Percentiles rank a stretch among this genome's conserved stretches.
phyloP scores from a whole-genome alignment of 2,329 filamentous ascomycete species.

The Sporothrix pseudoabietina region DNA sequence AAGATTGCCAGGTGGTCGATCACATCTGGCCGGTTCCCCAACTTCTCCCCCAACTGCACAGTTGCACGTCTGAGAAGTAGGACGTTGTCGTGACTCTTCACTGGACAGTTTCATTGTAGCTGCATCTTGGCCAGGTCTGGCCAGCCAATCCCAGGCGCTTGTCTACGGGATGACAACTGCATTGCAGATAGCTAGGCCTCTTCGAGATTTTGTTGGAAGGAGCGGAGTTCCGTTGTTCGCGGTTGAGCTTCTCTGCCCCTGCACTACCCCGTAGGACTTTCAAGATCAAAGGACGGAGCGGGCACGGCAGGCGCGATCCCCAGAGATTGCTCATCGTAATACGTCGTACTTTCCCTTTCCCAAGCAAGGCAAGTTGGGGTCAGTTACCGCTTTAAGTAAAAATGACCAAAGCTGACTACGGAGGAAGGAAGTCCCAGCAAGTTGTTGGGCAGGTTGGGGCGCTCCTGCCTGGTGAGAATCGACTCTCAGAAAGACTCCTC shows the following conservation, averaged over 20 bases:
- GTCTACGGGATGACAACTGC: background rate
- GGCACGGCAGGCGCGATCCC: background rate
- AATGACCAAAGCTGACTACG: background rate
- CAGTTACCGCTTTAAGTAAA: background rate
- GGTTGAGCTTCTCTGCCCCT: slow-evolving; percentile 3
- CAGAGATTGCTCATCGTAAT: background rate
- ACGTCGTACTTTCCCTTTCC: background rate
- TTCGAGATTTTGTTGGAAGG: slow-evolving; percentile 12
- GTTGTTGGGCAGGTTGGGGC: background rate
- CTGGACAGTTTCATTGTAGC: background rate
- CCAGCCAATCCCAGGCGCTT: slow-evolving; percentile 2
- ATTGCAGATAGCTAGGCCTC: slow-evolving; percentile 13
- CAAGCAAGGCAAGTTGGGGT: background rate
- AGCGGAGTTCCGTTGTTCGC: background rate
- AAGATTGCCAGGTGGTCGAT: background rate
- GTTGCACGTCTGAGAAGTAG: background rate
- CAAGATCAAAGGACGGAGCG: background rate
- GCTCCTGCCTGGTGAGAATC: background rate
- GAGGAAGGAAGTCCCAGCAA: slow-evolving; percentile 8
- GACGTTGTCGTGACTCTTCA: background rate
- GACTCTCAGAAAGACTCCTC: background rate
- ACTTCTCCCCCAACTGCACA: background rate
- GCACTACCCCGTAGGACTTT: slow-evolving; percentile 20
- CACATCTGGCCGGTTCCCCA: slow-evolving; percentile 4
- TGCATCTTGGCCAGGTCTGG: slow-evolving; percentile 4